Conservation (phyloP, 176 grass and related monocot species). For the Hsuehochloa calcarea region DNA sequence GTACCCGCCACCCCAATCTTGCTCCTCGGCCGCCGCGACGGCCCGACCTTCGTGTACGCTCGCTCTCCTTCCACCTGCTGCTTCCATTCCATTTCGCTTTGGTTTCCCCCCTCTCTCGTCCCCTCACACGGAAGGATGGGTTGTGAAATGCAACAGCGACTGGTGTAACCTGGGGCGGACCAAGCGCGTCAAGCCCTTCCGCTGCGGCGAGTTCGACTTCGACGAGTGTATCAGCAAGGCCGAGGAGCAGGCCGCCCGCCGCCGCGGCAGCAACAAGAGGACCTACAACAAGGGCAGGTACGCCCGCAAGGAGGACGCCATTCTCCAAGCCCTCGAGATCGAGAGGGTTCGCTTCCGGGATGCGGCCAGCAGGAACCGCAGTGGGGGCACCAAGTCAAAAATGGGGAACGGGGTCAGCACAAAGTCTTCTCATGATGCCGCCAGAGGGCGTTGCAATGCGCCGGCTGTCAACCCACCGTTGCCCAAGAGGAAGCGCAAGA, state of each 20-base stretch:
- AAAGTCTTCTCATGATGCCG: background rate
- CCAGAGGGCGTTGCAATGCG: background rate
- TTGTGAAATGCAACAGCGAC: constrained; percentile 31
- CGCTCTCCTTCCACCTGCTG: too few species aligned
- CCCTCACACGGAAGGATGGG: background rate
- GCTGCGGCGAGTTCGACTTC: constrained; percentile 55
- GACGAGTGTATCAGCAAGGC: constrained; percentile 46
- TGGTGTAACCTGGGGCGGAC: constrained; percentile 60
- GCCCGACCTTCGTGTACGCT: constrained; percentile 37
- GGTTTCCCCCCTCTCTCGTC: background rate
- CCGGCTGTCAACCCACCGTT: background rate
- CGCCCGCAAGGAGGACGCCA: constrained; percentile 55
- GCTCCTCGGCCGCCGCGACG: constrained; percentile 62
- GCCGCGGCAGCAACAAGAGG: background rate
- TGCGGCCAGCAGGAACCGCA: too few species aligned
- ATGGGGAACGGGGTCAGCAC: background rate
- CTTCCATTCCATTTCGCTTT: background rate
- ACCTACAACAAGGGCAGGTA: constrained; percentile 32
- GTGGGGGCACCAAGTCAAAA: background rate
- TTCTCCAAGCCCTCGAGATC: constrained; percentile 53
- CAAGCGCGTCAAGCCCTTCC: constrained; percentile 74
- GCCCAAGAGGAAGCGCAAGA: constrained; percentile 48
- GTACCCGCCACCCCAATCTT: constrained; percentile 51
- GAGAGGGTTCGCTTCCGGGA: constrained; percentile 22
- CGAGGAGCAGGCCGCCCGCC: constrained; percentile 1